Base-by-base conservation (phyloP, 2,329 filamentous ascomycete genomes). In the Talaromyces albobiverticillius region DNA sequence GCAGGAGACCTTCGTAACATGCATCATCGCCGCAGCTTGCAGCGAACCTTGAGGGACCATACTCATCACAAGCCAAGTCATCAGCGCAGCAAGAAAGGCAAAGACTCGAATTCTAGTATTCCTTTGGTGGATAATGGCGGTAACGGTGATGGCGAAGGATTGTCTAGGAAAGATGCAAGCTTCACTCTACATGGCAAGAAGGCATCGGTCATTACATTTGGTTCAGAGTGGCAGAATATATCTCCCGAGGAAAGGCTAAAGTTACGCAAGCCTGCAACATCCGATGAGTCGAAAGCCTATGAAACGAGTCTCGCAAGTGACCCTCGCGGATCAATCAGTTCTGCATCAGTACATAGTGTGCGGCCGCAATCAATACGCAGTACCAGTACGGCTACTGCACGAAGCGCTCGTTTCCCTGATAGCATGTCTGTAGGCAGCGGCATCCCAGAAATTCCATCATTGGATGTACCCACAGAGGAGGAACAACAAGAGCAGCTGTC, bases 171-270 rank as follows among this genome's bases (percentile, higher is more conserved):
- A 11, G 84, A 89, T 11, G 90, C 90, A 4, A 95, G 90, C 63
- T 99, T 99, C 70, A 95, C 94, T 3, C 86, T 99, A 3, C 94
- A 99, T 66, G 93, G 94, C 57, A 99, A 97, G 77, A 97, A 99
- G 72, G 94, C 94, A 2, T 96, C 91, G 1, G 89, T 99, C 53
- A 90, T 99, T 61, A 95, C 90, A n/a, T 95, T 99, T 67, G 91
- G 92, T 8, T 85, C 86, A n/a, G 93, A 96, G 62, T 86, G 96
- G 76, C 87, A 93, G 64, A 87, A 82, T 56, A 83, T 92, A 72
- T 81, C 86, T 1, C 80, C 84, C 0, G 89, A 93, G 57, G 88
- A 92, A 64, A 84, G 86, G 34, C 74, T 90, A 40, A 82, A 85
- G 54, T 76, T 86, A 46, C 81, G 85, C 52, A 88, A 75, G 63